Conservation (phyloP, 306 rosid species). For the Fragaria vesca region DNA sequence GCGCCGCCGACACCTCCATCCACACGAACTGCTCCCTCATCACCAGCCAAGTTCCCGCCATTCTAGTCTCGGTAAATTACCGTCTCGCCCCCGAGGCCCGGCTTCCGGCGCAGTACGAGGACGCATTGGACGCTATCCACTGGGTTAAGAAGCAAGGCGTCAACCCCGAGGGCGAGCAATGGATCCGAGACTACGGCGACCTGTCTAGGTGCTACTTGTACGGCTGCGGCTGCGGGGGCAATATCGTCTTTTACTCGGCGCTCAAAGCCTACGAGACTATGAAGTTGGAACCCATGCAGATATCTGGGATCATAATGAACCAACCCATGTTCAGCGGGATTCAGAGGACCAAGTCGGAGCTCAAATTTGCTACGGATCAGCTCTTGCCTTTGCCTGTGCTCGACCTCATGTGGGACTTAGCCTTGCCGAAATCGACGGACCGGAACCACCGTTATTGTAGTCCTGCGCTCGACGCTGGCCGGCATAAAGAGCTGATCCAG, state of each 20-base stretch:
- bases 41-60: slow-evolving; percentile 36
- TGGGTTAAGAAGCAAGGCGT: slow-evolving; percentile 45
- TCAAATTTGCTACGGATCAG: slow-evolving; percentile 50
- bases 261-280: not conserved
- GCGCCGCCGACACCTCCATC: not conserved
- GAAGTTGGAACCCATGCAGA: slow-evolving; percentile 39
- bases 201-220: slow-evolving; percentile 54
- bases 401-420: slow-evolving; percentile 62
- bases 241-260: slow-evolving; percentile 45
- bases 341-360: slow-evolving; percentile 53
- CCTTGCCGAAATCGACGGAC: slow-evolving; percentile 41
- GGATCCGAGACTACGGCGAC: slow-evolving; percentile 66
- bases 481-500: slow-evolving; percentile 27
- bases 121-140: slow-evolving; percentile 34
- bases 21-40: slow-evolving; percentile 30
- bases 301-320: slow-evolving; percentile 56
- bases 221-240: slow-evolving; percentile 55
- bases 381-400: slow-evolving; percentile 52
- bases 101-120: slow-evolving; percentile 44
- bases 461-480: slow-evolving; percentile 45
- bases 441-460: slow-evolving; percentile 69
- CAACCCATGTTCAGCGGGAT: slow-evolving; percentile 73
- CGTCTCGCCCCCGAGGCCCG: slow-evolving; percentile 52
- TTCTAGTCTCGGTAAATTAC: slow-evolving; percentile 42
- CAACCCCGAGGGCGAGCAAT: slow-evolving; percentile 42